phyloP scores from a whole-genome alignment of 768 basidiomycete species.

The Mycena pura region DNA sequence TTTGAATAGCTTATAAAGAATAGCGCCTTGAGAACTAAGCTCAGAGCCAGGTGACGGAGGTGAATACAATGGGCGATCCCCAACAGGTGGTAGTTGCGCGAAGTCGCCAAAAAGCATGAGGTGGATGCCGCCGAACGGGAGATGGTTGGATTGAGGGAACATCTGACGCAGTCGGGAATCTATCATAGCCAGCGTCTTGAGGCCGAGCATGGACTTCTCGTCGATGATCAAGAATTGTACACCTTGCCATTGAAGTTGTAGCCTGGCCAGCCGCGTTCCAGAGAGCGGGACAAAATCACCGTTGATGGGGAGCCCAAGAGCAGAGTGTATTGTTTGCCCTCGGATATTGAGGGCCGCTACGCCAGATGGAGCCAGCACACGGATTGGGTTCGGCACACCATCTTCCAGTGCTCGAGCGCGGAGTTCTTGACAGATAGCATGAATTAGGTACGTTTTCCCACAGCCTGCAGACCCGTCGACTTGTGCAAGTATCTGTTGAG shows the following conservation, averaged over 20 bases:
- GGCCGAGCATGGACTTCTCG: slow-evolving; percentile 18
- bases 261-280: neutral
- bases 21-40: slow-evolving; percentile 1
- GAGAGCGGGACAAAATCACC: slow-evolving; percentile 1
- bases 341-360: slow-evolving; percentile 11
- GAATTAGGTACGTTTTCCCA: too few relatives aligned
- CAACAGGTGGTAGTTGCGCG: slow-evolving; percentile 23
- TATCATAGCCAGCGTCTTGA: neutral
- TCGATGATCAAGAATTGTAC: slow-evolving; percentile 12
- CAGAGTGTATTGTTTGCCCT: slow-evolving; percentile 5
- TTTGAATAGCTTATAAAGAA: slow-evolving; percentile 12
- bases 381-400: slow-evolving; percentile 8
- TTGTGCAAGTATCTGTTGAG: too few relatives aligned
- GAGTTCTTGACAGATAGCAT: too few relatives aligned
- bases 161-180: slow-evolving; percentile 18
- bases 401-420: too few relatives aligned
- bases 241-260: slow-evolving; percentile 2
- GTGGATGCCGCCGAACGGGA: slow-evolving; percentile 14
- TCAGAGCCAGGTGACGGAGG: neutral
- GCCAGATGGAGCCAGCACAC: slow-evolving; percentile 12
- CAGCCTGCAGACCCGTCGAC: too few relatives aligned
- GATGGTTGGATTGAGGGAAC: neutral
- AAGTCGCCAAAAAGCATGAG: slow-evolving; percentile 16
- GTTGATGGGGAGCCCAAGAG: slow-evolving; percentile 7
- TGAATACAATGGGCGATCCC: slow-evolving; percentile 11